A percentile compares a stretch with the other conserved stretches of the same genome.
These are phyloP conservation scores for Kazachstania viticola DNA, from an alignment of 805 yeast genomes.

Conservation along the genomic window DNA sequence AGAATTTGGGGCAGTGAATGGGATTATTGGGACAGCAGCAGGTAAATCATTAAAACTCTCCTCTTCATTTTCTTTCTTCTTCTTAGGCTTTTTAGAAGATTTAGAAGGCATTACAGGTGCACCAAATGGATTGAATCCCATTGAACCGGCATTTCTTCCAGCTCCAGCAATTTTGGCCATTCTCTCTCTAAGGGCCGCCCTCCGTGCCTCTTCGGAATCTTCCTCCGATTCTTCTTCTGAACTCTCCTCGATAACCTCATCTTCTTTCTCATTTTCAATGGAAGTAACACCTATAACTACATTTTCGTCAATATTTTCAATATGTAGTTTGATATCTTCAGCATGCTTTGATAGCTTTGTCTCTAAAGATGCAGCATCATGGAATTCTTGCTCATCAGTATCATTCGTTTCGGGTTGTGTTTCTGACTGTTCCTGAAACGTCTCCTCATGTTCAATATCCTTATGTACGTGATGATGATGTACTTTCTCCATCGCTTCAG, in stretches of 20 bases:
- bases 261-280: slow-evolving; percentile 7
- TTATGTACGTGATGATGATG: not conserved
- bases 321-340: not conserved
- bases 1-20: slow-evolving; percentile 34
- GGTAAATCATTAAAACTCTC: slow-evolving; percentile 11
- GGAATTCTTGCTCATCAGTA: not conserved
- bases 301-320: slow-evolving; percentile 8
- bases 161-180: slow-evolving; percentile 94
- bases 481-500: not conserved
- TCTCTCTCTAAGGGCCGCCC: slow-evolving; percentile 72
- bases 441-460: not conserved
- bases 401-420: not conserved
- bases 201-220: slow-evolving; percentile 65
- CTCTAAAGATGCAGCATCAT: not conserved
- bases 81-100: slow-evolving; percentile 11
- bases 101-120: slow-evolving; percentile 17
- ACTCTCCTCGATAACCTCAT: slow-evolving; percentile 31
- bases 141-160: slow-evolving; percentile 52
- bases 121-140: slow-evolving; percentile 34
- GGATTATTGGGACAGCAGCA: slow-evolving; percentile 41
- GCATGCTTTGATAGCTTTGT: not conserved
- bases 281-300: not conserved
- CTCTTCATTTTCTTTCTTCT: slow-evolving; percentile 14
- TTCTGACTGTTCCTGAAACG: not conserved
- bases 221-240: slow-evolving; percentile 47